A percentile compares a stretch with the other conserved stretches of the same genome.
These are phyloP conservation scores for Coniferiporia weirii DNA, from an alignment of 1,284 basidiomycete species.

Conservation along the genomic window DNA sequence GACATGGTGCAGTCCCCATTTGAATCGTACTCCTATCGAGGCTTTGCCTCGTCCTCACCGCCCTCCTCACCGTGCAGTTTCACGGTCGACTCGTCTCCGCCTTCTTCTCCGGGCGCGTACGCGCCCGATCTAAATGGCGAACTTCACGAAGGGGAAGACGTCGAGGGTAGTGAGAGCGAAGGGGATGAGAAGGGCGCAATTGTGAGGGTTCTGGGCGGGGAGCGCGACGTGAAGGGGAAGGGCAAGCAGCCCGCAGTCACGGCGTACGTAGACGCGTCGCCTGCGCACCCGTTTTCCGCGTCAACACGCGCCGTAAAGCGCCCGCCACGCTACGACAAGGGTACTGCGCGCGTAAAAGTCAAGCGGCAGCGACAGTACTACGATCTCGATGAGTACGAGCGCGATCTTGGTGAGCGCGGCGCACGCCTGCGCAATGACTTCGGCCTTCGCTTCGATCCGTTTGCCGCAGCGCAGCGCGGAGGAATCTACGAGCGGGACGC, in stretches of 20 bases:
- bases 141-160: neutral
- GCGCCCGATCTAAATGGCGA: neutral
- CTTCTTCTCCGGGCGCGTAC: constrained; percentile 9
- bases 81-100: constrained; percentile 16
- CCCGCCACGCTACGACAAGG: constrained; percentile 22
- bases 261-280: constrained; percentile 3
- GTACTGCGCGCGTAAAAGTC: constrained; percentile 7
- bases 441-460: constrained; percentile 13
- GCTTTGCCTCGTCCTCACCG: constrained; percentile 6
- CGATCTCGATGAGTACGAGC: neutral
- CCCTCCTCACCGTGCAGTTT: constrained; percentile 12
- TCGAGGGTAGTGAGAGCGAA: neutral
- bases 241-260: neutral
- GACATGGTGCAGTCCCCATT: constrained; percentile 1
- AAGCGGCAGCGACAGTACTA: constrained; percentile 2
- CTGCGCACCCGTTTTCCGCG: constrained; percentile 22
- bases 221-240: neutral
- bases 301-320: constrained; percentile 21
- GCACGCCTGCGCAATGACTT: neutral
- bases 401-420: neutral
- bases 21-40: neutral
- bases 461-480: constrained; percentile 14
- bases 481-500: constrained; percentile 9
- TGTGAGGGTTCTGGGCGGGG: neutral
- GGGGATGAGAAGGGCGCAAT: neutral